A percentile compares a stretch with the other conserved stretches of the same genome.
phyloP scores from a whole-genome alignment of 208 protist genomes.

The Trypanosomatidae sp. region DNA sequence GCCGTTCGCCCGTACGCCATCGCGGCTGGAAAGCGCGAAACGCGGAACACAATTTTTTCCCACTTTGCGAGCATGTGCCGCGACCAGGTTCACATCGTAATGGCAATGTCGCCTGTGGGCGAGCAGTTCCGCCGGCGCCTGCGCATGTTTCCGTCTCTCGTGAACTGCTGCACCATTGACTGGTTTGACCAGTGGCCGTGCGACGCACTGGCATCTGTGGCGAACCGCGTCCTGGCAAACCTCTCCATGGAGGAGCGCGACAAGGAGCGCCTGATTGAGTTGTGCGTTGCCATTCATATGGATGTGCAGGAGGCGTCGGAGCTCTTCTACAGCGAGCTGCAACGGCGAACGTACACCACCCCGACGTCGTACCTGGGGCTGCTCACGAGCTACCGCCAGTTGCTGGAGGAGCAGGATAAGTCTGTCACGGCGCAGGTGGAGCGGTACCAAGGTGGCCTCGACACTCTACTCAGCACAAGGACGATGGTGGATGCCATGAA shows the following conservation, averaged over 20 bases:
- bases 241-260: conserved; percentile 57
- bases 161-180: conserved; percentile 98
- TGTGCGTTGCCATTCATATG: conserved; percentile 94
- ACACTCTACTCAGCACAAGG: conserved; percentile 95
- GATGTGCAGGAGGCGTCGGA: conserved; percentile 84
- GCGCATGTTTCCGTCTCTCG: conserved; percentile 97
- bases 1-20: conserved; percentile 78
- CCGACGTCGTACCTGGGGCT: conserved; percentile 96
- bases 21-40: conserved; percentile 93
- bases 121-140: conserved; percentile 94
- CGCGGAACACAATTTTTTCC: conserved; percentile 90
- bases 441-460: conserved; percentile 91
- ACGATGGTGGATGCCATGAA: conserved; percentile 95
- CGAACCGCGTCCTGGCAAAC: conserved; percentile 68
- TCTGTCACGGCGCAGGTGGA: conserved; percentile 65
- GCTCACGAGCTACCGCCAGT: conserved; percentile 85
- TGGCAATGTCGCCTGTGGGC: conserved; percentile 96
- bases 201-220: conserved; percentile 93
- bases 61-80: conserved; percentile 95
- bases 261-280: conserved; percentile 68
- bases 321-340: conserved; percentile 94
- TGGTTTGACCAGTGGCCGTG: conserved; percentile 97
- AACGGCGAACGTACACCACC: conserved; percentile 95
- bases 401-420: conserved; percentile 88
- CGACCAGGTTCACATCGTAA: conserved; percentile 95